phyloP scores from a whole-genome alignment of 2,329 filamentous ascomycete species.

The Stylonectria norvegica region DNA sequence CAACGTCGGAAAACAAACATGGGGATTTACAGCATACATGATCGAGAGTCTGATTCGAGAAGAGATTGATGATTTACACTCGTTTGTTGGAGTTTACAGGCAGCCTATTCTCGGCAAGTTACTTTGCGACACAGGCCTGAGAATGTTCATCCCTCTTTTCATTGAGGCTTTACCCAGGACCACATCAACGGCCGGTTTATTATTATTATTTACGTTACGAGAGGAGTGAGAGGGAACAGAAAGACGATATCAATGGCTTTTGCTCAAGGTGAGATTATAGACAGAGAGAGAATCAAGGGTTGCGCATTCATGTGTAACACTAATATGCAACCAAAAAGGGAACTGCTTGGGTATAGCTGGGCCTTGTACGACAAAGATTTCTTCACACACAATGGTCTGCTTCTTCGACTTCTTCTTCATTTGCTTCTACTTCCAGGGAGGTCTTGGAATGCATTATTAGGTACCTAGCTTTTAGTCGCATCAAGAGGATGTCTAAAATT shows the following conservation, averaged over 20 bases:
- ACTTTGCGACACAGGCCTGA: conserved; percentile 15
- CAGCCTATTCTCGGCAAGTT: conserved; percentile 11
- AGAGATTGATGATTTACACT: conserved; percentile 13
- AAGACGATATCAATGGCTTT: conserved; percentile 28
- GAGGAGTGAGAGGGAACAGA: conserved; percentile 19
- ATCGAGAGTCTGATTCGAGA: conserved; percentile 11
- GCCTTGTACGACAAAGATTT: conserved; percentile 33
- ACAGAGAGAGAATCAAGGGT: conserved; percentile 30
- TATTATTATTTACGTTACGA: conserved; percentile 15
- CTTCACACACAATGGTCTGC: conserved; percentile 23
- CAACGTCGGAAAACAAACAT: conserved; percentile 7
- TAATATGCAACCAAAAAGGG: conserved; percentile 36
- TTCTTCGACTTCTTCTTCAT: conserved; percentile 19
- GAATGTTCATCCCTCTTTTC: conserved; percentile 20
- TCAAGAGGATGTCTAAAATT: conserved; percentile 8
- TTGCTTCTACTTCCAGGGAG: conserved; percentile 17
- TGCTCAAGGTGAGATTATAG: conserved; percentile 35
- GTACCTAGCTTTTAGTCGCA: conserved; percentile 19
- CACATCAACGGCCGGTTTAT: conserved; percentile 17
- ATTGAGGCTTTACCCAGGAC: conserved; percentile 24
- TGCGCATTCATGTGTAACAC: conserved; percentile 35
- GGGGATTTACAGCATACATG: conserved; percentile 6
- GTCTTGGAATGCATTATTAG: conserved; percentile 15
- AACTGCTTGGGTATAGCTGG: conserved; percentile 32
- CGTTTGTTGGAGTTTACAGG: conserved; percentile 21